phyloP scores from a whole-genome alignment of 768 basidiomycete species.

The Podaxis sp. region DNA sequence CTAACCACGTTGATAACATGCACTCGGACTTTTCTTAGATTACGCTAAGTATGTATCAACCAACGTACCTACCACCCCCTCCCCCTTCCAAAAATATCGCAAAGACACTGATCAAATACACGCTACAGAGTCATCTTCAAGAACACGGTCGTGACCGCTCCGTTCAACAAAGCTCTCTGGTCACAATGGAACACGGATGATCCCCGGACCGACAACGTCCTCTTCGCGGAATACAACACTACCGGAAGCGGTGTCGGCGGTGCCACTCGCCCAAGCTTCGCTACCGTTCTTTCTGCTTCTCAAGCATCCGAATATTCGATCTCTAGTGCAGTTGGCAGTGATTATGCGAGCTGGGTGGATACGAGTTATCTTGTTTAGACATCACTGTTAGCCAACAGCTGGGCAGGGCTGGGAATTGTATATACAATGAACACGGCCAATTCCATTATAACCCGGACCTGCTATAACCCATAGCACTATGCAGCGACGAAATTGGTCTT shows the following conservation, averaged over 20 bases:
- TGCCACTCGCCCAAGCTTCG: slow-evolving; percentile 34
- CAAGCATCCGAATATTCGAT: slow-evolving; percentile 36
- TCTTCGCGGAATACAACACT: slow-evolving; percentile 43
- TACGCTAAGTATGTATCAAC: slow-evolving; percentile 35
- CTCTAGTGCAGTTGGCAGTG: slow-evolving; percentile 41
- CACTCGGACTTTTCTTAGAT: slow-evolving; percentile 20
- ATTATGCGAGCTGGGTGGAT: slow-evolving; percentile 44
- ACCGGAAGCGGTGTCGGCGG: slow-evolving; percentile 34
- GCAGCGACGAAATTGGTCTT: no score
- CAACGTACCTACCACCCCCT: neutral
- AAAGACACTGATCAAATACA: neutral
- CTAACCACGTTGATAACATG: neutral
- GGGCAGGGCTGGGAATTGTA: neutral
- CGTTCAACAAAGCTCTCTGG: slow-evolving; percentile 40
- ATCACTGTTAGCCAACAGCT: neutral
- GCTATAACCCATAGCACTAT: no score
- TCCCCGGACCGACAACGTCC: slow-evolving; percentile 35
- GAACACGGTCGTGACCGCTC: slow-evolving; percentile 36
- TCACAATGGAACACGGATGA: slow-evolving; percentile 37
- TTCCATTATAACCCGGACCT: no score
- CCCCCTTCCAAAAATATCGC: neutral
- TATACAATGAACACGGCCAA: neutral
- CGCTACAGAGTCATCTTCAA: slow-evolving; percentile 41
- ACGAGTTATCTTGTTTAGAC: slow-evolving; percentile 29
- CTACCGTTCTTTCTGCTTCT: slow-evolving; percentile 29